Base-by-base conservation (phyloP, 306 rosid genomes). In the Hippophae tibetana region DNA sequence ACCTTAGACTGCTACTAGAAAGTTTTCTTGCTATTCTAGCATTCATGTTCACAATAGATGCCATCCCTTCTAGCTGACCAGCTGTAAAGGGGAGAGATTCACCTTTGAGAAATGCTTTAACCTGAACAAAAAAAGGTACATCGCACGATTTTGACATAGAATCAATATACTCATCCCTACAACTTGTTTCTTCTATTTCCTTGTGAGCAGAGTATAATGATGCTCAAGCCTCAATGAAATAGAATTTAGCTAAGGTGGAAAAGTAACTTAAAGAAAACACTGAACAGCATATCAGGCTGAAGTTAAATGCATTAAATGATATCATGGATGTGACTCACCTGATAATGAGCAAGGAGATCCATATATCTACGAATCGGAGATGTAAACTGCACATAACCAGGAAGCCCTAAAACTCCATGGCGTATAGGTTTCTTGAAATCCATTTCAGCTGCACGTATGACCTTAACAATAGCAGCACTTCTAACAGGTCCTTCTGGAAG, bases 401-500 rank as follows among this genome's bases (percentile, higher is more conserved):
- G 89, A 71, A 93, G 54, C 62, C 97, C 99, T 75, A 88, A 75
- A 66, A 77, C 57, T 67, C 97, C 97, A 72, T 93, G 99, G 57
- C 95, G 86, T 58, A 78, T 75, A 43, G 99, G 99, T 70, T 89
- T 88, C 77, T 97, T 80, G 84, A 86, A 88, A 84, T 93, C 97
- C 57, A 88, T 80, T 84, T 89, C 97, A 69, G 99, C 99, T 51
- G 95, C 95, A 47, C 99, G 95, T 94, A 93, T 85, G 76, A 74
- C 57, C 78, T 47, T 88, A 68, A 93, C 84, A 14, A 93, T 75
- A 46, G 99, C 89, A 75, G 75, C 81, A 78, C 90, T 89, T 72
- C 99, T 82, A 74, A 93, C 93, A 14, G 99, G 97, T 58, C 99
- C 99, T 80, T 88, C 99, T 60, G 95, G 99, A 76, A 93, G 99